phyloP scores from a whole-genome alignment of 208 protist genomes.

The Trypanosoma vivax region DNA sequence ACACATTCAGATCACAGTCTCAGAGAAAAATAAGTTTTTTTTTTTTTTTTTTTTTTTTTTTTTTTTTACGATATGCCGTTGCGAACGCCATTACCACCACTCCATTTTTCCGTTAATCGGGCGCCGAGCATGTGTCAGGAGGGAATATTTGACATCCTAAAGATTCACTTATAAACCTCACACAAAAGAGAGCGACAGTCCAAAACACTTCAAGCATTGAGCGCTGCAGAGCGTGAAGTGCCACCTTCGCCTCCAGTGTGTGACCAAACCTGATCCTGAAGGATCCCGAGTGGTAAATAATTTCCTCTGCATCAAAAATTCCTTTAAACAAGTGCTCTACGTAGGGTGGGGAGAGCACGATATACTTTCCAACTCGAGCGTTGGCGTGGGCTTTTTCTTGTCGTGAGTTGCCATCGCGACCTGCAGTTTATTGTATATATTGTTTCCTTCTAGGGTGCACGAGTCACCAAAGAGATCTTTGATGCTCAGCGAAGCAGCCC shows the following conservation, averaged over 20 bases:
- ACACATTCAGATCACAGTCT: no score
- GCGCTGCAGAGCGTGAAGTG: conserved; percentile 57
- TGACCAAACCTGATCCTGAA: conserved; percentile 45
- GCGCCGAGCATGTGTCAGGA: no score
- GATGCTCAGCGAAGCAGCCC: conserved; percentile 18
- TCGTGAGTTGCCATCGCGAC: conserved; percentile 37
- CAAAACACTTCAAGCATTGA: conserved; percentile 53
- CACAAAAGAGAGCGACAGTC: conserved; percentile 36
- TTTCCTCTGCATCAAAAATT: conserved; percentile 39
- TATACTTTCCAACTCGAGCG: conserved; percentile 39
- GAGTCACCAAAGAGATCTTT: conserved; percentile 5
- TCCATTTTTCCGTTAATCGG: no score
- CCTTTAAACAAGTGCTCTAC: conserved; percentile 51
- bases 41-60: no score
- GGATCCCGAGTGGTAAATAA: conserved; percentile 32
- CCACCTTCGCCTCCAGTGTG: conserved; percentile 24
- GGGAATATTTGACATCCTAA: no score
- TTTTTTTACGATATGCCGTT: no score
- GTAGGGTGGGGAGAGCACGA: conserved; percentile 56
- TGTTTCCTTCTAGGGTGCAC: not conserved
- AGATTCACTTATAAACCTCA: no score
- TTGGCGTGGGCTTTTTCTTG: conserved; percentile 9
- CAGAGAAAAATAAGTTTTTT: no score
- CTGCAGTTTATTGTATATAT: not conserved
- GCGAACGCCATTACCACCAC: no score